phyloP scores from a whole-genome alignment of 306 rosid genomes.

The Elaeagnus macrophylla region DNA sequence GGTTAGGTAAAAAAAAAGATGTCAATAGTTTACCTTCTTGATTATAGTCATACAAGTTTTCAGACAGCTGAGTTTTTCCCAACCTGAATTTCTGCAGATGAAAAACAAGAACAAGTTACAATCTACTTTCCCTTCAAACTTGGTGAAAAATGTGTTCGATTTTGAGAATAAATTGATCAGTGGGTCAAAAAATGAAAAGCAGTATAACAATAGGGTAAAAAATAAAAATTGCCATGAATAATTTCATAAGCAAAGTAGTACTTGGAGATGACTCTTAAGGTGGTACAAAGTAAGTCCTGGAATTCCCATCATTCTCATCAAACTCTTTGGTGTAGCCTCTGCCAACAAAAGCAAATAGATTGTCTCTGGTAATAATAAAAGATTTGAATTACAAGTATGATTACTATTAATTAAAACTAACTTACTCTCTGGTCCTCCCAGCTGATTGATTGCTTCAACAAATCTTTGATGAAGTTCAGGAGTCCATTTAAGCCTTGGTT shows the following conservation, averaged over 20 bases:
- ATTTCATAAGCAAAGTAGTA: slow-evolving; percentile 11
- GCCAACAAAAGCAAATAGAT: slow-evolving; percentile 19
- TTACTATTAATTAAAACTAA: slow-evolving; percentile 14
- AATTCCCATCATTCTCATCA: slow-evolving; percentile 83
- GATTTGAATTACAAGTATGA: neutral
- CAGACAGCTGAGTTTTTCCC: slow-evolving; percentile 62
- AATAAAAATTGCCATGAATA: too few species aligned
- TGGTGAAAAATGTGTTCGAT: too few species aligned
- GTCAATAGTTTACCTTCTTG: slow-evolving; percentile 48
- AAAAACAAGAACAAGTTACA: slow-evolving; percentile 17
- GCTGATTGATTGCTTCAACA: slow-evolving; percentile 70
- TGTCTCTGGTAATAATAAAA: neutral
- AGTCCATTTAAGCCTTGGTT: slow-evolving; percentile 96
- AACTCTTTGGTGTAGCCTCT: slow-evolving; percentile 96
- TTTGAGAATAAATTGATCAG: neutral
- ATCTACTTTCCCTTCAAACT: slow-evolving; percentile 13
- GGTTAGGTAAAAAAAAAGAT: too few species aligned
- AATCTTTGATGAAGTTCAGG: slow-evolving; percentile 84
- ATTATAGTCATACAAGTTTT: slow-evolving; percentile 40
- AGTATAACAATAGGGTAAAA: too few species aligned
- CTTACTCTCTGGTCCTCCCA: slow-evolving; percentile 93
- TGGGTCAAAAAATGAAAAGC: neutral
- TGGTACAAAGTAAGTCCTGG: slow-evolving; percentile 91
- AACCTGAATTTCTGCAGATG: slow-evolving; percentile 69
- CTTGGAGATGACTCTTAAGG: slow-evolving; percentile 99